Evolutionary conservation across 495 filamentous ascomycete species (phyloP).

Genomic region (Trichoderma virens): DNA sequence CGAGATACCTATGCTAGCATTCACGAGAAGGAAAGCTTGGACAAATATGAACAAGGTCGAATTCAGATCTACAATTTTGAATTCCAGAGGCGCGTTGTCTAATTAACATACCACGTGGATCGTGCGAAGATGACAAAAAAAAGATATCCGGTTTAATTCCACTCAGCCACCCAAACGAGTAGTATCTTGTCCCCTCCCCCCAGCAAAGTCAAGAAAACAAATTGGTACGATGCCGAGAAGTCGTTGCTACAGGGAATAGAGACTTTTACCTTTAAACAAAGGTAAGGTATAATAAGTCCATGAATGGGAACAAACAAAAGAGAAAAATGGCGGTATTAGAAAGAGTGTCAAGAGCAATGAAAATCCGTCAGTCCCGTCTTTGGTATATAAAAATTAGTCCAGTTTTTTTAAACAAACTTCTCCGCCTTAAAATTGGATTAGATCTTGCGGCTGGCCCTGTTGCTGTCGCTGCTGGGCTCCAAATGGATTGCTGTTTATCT

Average conservation of each 20-base stretch:
- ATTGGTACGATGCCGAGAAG: neutral
- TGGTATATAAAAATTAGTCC: neutral
- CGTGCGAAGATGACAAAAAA: neutral
- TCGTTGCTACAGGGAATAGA: constrained; percentile 12
- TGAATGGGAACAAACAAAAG: neutral
- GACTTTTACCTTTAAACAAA: constrained; percentile 11
- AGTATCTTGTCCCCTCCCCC: neutral
- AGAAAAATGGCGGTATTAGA: neutral
- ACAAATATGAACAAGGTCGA: neutral
- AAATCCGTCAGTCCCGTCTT: neutral
- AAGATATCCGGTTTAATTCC: neutral
- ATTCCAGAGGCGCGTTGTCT: constrained; percentile 7
- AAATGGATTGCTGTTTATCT: constrained; percentile 62
- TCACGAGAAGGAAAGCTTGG: neutral
- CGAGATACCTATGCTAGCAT: neutral
- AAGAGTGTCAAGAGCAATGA: constrained; percentile 1
- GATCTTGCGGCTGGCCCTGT: constrained; percentile 63
- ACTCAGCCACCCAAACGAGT: constrained; percentile 5
- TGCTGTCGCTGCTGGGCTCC: constrained; percentile 53
- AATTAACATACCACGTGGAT: neutral
- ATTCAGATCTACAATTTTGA: constrained; percentile 3
- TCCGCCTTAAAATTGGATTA: constrained; percentile 75
- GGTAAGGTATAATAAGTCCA: constrained; percentile 14
- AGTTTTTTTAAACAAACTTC: neutral
- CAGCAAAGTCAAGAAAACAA: constrained; percentile 12